phyloP scores from a whole-genome alignment of 129 eudicot species.

The Oenanthe sinensis region DNA sequence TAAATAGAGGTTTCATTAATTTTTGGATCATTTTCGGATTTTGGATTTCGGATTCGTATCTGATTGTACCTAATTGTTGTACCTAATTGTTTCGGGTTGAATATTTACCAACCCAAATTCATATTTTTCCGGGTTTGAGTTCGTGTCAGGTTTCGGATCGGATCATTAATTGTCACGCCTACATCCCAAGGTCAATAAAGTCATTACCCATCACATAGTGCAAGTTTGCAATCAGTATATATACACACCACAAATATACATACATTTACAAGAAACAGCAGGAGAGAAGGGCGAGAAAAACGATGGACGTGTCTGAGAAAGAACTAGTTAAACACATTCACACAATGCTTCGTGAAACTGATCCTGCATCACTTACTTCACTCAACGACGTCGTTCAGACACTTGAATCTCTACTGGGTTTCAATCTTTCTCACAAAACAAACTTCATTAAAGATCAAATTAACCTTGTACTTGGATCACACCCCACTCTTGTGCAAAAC shows the following conservation, averaged over 20 bases:
- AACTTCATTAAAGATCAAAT: slow-evolving; percentile 44
- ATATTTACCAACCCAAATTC: no score
- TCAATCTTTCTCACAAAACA: slow-evolving; percentile 38
- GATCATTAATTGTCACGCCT: no score
- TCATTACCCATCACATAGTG: no score
- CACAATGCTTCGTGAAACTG: slow-evolving; percentile 45
- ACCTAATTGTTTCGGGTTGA: no score
- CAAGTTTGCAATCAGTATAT: background rate
- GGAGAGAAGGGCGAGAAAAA: slow-evolving; percentile 11
- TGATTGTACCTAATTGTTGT: no score
- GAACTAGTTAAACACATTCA: slow-evolving; percentile 49
- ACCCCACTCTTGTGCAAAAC: background rate
- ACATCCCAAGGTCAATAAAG: no score
- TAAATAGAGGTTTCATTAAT: no score
- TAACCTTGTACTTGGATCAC: slow-evolving; percentile 26
- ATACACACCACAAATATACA: background rate
- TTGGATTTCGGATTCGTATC: no score
- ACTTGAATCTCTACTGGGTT: slow-evolving; percentile 44
- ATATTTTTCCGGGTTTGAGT: no score
- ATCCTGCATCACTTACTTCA: slow-evolving; percentile 39
- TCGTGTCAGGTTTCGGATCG: no score
- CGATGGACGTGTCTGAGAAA: slow-evolving; percentile 52
- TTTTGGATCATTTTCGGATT: no score
- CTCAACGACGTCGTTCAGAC: slow-evolving; percentile 49
- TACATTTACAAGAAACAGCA: background rate